Base-by-base conservation (phyloP, 495 filamentous ascomycete genomes). In the Aspergillus nanangensis region DNA sequence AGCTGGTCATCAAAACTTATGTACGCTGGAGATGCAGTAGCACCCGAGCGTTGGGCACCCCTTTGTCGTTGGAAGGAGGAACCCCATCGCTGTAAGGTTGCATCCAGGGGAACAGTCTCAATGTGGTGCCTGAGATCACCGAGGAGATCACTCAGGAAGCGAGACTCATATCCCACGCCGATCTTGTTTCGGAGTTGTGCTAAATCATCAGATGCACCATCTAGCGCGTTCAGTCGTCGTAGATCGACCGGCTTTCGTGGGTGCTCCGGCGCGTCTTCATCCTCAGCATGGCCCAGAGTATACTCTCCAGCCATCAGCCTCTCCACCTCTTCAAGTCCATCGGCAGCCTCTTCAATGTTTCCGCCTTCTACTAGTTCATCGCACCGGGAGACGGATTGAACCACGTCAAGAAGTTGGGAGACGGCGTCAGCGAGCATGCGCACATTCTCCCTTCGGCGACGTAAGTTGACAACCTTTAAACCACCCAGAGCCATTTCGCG, bases 401-500 rank as follows among this genome's bases (percentile, higher is more conserved):
- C 80, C 35, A 96, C 83, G 38, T 82, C 74, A 44, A 82, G 80
- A 29, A 97, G 75, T 57, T 99, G 93, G 48, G 80, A 78, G 9
- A 93, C 86, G 1, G 93, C 84, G 51, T 89, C 79, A 15, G 86
- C 83, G 10, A 99, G 67, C 60, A 88, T 87, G 37, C 82, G 77
- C 11, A 99, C 67, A 56, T 97, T 99, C 47, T 96, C 88, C 45
- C 84, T 76, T 39, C 87, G 79, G 29, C 86, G 79, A 38, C 86
- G 80, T 60, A 94, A 81, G 31, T 88, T 84, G 5, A 96, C 82
- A 44, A 96, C 81, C 48, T 96, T 84, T 8, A 99, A 61, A 3
- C 93, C 93, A 8, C 84, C 86, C 2, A 89, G 67, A 4, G 90
- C 94, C 72, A 97, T 90, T 48, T 95, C 87, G 36, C 82, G 72